Percentiles rank a stretch among this genome's conserved stretches.
phyloP scores from a whole-genome alignment of 2,329 filamentous ascomycete genomes.

The Fusarium agapanthi region DNA sequence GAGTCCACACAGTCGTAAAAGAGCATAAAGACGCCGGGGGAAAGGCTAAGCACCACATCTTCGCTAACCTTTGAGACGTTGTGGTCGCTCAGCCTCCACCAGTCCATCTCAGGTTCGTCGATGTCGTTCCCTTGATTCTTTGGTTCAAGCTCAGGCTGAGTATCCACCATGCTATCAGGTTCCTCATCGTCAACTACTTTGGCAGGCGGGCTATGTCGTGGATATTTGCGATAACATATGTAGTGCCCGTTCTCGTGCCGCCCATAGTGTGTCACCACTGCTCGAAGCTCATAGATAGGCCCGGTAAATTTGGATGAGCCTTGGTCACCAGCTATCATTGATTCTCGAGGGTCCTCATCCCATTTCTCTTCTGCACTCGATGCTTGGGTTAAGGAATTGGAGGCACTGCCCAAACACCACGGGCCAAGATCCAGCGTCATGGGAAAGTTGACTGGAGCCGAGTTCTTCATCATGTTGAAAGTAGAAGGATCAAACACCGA shows the following conservation, averaged over 20 bases:
- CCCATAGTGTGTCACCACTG: constrained; percentile 88
- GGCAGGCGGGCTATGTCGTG: constrained; percentile 42
- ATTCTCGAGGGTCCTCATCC: constrained; percentile 72
- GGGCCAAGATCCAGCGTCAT: constrained; percentile 76
- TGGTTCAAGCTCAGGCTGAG: not conserved
- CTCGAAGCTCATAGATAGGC: constrained; percentile 78
- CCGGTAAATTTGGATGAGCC: constrained; percentile 62
- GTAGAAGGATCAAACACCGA: constrained; percentile 89
- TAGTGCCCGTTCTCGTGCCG: constrained; percentile 97
- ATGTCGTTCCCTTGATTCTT: constrained; percentile 22
- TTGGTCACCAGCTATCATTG: constrained; percentile 73
- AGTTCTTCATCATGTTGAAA: constrained; percentile 83
- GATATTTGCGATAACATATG: constrained; percentile 84
- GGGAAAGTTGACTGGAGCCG: constrained; percentile 81
- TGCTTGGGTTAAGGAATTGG: not conserved
- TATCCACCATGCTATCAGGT: constrained; percentile 17
- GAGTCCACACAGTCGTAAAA: constrained; percentile 85
- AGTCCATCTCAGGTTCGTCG: constrained; percentile 60
- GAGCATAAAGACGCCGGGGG: constrained; percentile 88
- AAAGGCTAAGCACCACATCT: constrained; percentile 75
- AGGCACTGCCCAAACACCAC: constrained; percentile 80
- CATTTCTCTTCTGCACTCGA: constrained; percentile 66
- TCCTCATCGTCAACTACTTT: constrained; percentile 14
- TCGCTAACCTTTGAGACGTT: constrained; percentile 80
- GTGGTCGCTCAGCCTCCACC: constrained; percentile 94